Evolutionary conservation across 225 moss, liverwort and hornwort genomes (phyloP).

Genomic region (Rhytidiadelphus loreus): DNA sequence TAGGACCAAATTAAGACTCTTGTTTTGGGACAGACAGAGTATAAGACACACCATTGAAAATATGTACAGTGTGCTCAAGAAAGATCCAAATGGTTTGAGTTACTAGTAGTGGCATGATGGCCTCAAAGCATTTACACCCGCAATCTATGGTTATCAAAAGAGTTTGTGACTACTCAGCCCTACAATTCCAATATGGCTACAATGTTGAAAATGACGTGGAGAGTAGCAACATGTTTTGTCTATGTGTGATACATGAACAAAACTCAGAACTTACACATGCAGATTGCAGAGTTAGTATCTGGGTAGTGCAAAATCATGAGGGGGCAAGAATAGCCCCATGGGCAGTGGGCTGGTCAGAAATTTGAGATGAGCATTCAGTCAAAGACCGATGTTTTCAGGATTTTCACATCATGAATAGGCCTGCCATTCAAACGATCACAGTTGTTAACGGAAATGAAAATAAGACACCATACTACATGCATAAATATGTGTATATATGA

Average conservation of each 20-base stretch:
- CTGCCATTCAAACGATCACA: slow-evolving; percentile 17
- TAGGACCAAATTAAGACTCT: too few species aligned
- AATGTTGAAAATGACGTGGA: not conserved
- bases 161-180: not conserved
- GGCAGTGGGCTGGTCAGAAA: not conserved
- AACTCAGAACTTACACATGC: not conserved
- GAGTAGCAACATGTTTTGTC: not conserved
- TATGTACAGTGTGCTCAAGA: not conserved
- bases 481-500: not conserved
- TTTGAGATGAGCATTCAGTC: slow-evolving; percentile 14
- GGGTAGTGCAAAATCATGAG: not conserved
- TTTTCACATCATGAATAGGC: slow-evolving; percentile 53
- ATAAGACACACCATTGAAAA: not conserved
- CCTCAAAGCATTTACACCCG: not conserved
- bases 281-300: not conserved
- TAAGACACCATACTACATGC: not conserved
- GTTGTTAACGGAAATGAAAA: not conserved
- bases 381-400: slow-evolving; percentile 30
- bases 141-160: not conserved
- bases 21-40: not conserved
- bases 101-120: not conserved
- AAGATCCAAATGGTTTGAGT: not conserved
- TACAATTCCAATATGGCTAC: not conserved
- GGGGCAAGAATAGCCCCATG: not conserved
- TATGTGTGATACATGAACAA: not conserved